Percentiles rank a stretch among this genome's conserved stretches.
Conservation (phyloP, 192 early-diverging fungal genomes). For the Umbelopsis vinacea region DNA sequence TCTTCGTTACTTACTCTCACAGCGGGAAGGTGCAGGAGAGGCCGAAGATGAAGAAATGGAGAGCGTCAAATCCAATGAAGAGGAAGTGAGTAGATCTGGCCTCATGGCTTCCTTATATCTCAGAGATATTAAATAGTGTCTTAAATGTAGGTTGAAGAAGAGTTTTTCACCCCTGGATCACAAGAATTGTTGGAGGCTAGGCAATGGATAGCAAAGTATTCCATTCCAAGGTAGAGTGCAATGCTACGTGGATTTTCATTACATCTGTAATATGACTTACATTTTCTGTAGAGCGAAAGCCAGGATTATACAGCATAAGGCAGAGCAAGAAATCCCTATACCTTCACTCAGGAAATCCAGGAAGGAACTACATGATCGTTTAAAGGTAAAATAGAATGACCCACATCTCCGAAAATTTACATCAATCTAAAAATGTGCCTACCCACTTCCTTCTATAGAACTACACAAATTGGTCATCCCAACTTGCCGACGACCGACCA, state of each 20-base stretch:
- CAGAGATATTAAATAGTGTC: too few relatives aligned
- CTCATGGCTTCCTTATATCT: too few relatives aligned
- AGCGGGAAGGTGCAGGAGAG: constrained; percentile 45
- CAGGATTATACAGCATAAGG: constrained; percentile 66
- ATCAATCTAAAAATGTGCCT: too few relatives aligned
- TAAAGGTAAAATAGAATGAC: constrained; percentile 57
- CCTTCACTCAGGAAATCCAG: constrained; percentile 69
- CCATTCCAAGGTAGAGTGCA: constrained; percentile 61
- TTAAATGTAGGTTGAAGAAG: constrained; percentile 59
- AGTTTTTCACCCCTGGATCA: constrained; percentile 83
- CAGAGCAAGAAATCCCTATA: constrained; percentile 68
- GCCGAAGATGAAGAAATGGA: constrained; percentile 55
- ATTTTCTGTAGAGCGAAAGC: constrained; percentile 58
- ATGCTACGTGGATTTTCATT: not conserved
- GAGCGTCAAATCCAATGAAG: constrained; percentile 54
- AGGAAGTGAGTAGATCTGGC: constrained; percentile 41
- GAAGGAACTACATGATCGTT: constrained; percentile 71
- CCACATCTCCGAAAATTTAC: not conserved
- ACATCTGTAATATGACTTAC: not conserved
- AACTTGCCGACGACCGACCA: constrained; percentile 90
- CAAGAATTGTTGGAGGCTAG: constrained; percentile 71
- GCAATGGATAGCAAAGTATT: constrained; percentile 71
- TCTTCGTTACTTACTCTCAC: constrained; percentile 74
- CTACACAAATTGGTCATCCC: constrained; percentile 77
- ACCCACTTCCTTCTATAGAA: constrained; percentile 30